Evolutionary conservation across 306 rosid species (phyloP), one percentile per base, ranked within the genome.

Genomic region (Abrus precatorius): DNA sequence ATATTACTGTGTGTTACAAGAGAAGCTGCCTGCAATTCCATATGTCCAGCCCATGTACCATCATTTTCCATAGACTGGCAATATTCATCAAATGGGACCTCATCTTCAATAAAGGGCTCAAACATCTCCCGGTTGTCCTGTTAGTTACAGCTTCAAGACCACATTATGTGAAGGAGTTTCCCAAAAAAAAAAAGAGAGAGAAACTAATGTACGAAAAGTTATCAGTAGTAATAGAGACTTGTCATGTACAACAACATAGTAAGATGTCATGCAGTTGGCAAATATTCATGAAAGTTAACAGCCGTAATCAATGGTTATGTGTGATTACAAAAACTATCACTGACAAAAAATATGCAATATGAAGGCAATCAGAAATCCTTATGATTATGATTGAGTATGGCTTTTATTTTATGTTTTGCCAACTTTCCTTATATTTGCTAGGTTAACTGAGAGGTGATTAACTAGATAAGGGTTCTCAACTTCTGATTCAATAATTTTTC

Each of bases 1-100:
- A 93, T 83, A 54, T 93, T 91, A 89, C 84, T 71, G 55, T 77
- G 91, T 12, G 88, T 85, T 77, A 89, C 96, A 83, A 93, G 96
- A 84, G 97, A 93, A 83, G 96, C 97, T 70, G 97, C 94, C 84
- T 93, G 97, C 88, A 93, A 75, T 89, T 93, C 97, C 90, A 93
- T 89, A 76, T 93, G 87, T 67, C 97, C 97, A 56, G 97, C 96
- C 97, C 97, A 93, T 33, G 96, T 93, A 62, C 96, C 94, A 68
- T 93, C 96, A 50, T 89, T 87, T 80, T 83, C 91, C 97, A 93
- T 93, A 67, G 90, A 76, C 61, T 81, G 91, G 80, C 96, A 93
- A 83, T 93, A 93, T 59, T 93, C 86, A 68, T 84, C 90, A 81
- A 91, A 93, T 40, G 96, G 97, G 67, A 91, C 89, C 59, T 91